Evolutionary conservation across 768 basidiomycete species (phyloP), one percentile per base, ranked within the genome.

Genomic region (Tremella yokohamensis): DNA sequence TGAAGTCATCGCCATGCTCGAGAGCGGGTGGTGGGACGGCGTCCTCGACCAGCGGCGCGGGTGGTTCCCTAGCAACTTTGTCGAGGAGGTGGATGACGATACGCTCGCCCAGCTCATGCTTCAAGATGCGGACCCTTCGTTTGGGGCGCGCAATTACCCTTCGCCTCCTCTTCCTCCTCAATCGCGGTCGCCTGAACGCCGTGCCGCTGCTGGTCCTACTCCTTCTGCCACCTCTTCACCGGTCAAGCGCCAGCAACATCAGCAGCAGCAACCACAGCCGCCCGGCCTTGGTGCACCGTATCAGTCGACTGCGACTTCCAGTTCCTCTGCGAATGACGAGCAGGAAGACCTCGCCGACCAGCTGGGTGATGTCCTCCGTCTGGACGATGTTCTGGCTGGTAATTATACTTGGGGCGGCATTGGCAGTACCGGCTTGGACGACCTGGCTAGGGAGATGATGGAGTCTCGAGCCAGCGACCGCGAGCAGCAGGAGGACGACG

Each of bases 21-120:
- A 89, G 38, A 89, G 89, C 3, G 94, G 94, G 15, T 99, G 94
- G 94, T 97, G 93, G 96, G 94, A 99, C 75, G 94, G 94, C 3
- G 79, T 96, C 58, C 81, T 96, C 19, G 84, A 85, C 49, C 29
- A 88, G 75, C 29, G 11, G 29, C 84, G 94, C 51, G 94, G 94
- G 57, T 79, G 76, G 71, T 94, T 99, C 77, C 94, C 94, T 19
- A 90, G 88, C 65, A 99, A 98, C 79, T 98, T 96, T 79, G 92
- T 96, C 45, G 79, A 81, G 48, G 73, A 83, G 45, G 84, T 97
- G 22, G 88, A 64, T 19, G 68, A 66, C n/a, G 66, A 69, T 40
- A 29, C 60, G 55, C 29, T 34, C 29, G 29, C 29, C 29, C 29
- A 34, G 29, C 40, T 40, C 19, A 37, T 20, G 12, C 49, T 8